phyloP scores from a whole-genome alignment of 345 rosid genomes.

The Lepidium sativum region DNA sequence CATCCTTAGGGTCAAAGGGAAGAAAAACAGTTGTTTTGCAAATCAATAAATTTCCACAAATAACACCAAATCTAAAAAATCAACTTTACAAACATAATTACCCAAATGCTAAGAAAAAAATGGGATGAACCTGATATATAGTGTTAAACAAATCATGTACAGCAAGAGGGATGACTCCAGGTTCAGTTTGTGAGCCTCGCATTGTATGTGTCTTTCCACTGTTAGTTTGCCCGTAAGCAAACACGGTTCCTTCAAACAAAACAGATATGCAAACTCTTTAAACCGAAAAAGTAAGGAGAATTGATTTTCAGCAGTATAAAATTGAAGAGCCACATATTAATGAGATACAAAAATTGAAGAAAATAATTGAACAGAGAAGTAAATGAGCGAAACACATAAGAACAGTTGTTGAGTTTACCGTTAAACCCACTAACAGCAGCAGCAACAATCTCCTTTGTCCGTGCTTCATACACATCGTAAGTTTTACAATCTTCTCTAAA shows the following conservation, averaged over 20 bases:
- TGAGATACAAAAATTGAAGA: constrained; percentile 2
- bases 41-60: constrained; percentile 3
- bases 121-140: constrained; percentile 47
- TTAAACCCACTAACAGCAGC: constrained; percentile 92
- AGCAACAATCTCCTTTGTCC: constrained; percentile 66
- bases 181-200: constrained; percentile 76
- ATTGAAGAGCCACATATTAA: not conserved
- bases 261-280: not conserved
- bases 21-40: not conserved
- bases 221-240: constrained; percentile 94
- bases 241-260: constrained; percentile 62
- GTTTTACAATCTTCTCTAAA: constrained; percentile 67
- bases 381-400: not conserved
- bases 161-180: constrained; percentile 84
- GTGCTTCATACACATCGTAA: constrained; percentile 51
- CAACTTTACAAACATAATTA: not conserved
- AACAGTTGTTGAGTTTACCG: constrained; percentile 32
- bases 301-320: not conserved
- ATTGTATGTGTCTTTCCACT: constrained; percentile 96
- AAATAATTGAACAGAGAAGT: not conserved
- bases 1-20: constrained; percentile 35
- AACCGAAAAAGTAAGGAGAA: not conserved
- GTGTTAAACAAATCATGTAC: constrained; percentile 61
- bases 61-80: not conserved
- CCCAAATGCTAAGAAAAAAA: not conserved